Evolutionary conservation across 345 rosid genomes (phyloP), one percentile per base, ranked within the genome.

Genomic region (Hibiscus trionum): DNA sequence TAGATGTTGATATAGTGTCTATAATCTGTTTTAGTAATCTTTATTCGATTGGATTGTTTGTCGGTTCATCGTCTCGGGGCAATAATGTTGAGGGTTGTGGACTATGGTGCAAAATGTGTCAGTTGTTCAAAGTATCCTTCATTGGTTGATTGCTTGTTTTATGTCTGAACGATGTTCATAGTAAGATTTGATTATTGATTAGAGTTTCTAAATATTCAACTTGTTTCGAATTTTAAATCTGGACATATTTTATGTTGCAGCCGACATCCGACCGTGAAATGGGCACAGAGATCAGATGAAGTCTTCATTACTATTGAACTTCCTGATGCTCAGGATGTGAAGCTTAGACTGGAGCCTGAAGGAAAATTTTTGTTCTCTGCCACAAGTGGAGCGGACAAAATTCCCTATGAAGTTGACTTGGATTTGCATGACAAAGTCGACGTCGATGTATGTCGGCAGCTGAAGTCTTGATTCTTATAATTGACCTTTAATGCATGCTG

Each of bases 221-320:
- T 44, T 44, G 47, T 44, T 10, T 44, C 0, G 11, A 11, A 72
- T 62, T 72, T 35, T 35, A 35, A 35, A 35, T 35, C 37, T 35
- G 37, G 37, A 35, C 6, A 35, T 5, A 5, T 35, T 35, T 62
- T 26, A 3, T 72, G 17, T 74, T 73, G 12, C 80, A 84, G 88
- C 72, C 82, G 87, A 53, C 90, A 86, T 82, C 88, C 90, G 5
- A 62, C 70, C 1, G 83, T 84, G 39, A 84, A 86, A 73, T 88
- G 93, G 88, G 93, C 90, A 16, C 88, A 84, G 83, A 83, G 84
- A 66, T 75, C 73, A 3, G 88, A 86, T 53, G 80, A 65, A 69
- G 77, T 88, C 47, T 86, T 74, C 79, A 70, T 88, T 31, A 88
- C 87, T 0, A 69, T 88, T 53, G 84, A 78, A 16, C 70, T 88